Evolutionary conservation across 1,284 basidiomycete genomes (phyloP).

Genomic region (Sporisorium exsertum): DNA sequence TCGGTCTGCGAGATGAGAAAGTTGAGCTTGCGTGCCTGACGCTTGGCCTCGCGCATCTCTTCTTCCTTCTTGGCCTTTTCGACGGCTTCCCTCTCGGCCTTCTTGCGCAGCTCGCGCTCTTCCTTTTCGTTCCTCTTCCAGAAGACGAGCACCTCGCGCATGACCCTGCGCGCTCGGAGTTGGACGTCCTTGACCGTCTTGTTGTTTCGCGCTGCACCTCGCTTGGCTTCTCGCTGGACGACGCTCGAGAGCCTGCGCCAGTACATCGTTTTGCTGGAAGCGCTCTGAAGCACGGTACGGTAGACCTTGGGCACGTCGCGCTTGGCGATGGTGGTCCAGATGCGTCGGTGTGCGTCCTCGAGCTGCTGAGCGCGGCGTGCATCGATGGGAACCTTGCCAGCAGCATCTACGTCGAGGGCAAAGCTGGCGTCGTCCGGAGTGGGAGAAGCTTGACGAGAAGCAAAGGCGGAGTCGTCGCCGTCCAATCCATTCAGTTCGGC

Average conservation of each 20-base stretch:
- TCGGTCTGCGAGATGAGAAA: constrained; percentile 99
- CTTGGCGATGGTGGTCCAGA: constrained; percentile 68
- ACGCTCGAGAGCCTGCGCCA: constrained; percentile 82
- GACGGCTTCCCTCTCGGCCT: constrained; percentile 80
- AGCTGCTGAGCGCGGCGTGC: constrained; percentile 58
- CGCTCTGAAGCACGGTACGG: constrained; percentile 64
- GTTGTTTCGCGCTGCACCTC: constrained; percentile 80
- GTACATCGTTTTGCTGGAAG: constrained; percentile 72
- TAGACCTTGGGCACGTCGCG: constrained; percentile 69
- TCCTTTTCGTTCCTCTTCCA: constrained; percentile 99
- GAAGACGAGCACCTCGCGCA: constrained; percentile 87
- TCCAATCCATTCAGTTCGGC: constrained; percentile 39
- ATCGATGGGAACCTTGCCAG: constrained; percentile 59
- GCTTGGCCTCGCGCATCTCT: constrained; percentile 92
- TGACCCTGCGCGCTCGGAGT: constrained; percentile 85
- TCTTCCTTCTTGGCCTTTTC: constrained; percentile 84
- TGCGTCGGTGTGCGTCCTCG: constrained; percentile 65
- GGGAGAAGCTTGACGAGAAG: constrained; percentile 44
- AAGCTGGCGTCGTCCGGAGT: constrained; percentile 37
- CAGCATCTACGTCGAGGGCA: constrained; percentile 41
- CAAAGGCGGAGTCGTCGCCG: constrained; percentile 39
- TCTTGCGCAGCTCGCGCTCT: constrained; percentile 84
- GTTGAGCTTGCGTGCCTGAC: constrained; percentile 96
- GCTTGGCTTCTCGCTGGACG: constrained; percentile 83
- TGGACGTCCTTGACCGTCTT: constrained; percentile 90